Evolutionary conservation across 208 protist genomes (phyloP).

Genomic region (Balamuthia mandrillaris): DNA sequence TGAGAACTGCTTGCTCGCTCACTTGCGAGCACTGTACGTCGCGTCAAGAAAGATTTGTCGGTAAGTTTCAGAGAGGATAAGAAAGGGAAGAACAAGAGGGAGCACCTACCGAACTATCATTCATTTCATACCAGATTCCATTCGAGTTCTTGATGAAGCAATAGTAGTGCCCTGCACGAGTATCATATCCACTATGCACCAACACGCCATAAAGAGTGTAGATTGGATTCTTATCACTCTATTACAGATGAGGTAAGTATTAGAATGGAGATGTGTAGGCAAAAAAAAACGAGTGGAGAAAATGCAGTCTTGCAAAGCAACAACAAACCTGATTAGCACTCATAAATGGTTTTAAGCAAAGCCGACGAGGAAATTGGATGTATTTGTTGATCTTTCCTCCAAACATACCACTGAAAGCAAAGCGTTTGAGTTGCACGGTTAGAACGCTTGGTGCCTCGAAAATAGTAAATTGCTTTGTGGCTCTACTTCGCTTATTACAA

Average conservation of each 20-base stretch:
- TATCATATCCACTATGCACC: slow-evolving; percentile 68
- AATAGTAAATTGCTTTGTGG: slow-evolving; percentile 71
- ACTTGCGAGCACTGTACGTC: slow-evolving; percentile 15
- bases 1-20: slow-evolving; percentile 47
- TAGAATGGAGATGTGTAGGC: background rate
- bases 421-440: slow-evolving; percentile 78
- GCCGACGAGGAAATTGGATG: slow-evolving; percentile 39
- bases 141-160: slow-evolving; percentile 66
- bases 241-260: background rate
- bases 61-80: background rate
- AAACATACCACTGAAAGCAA: slow-evolving; percentile 50
- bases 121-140: slow-evolving; percentile 68
- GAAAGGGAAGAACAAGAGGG: background rate
- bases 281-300: background rate
- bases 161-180: slow-evolving; percentile 78
- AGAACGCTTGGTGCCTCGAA: slow-evolving; percentile 70
- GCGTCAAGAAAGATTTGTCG: background rate
- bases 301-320: background rate
- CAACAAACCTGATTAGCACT: slow-evolving; percentile 26
- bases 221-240: slow-evolving; percentile 3
- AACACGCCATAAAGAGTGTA: slow-evolving; percentile 77
- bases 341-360: slow-evolving; percentile 44
- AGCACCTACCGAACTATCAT: slow-evolving; percentile 64
- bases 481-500: slow-evolving; percentile 60
- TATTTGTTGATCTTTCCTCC: slow-evolving; percentile 56